Conservation (phyloP, 1,284 basidiomycete species). For the Boletus semigastroideus region DNA sequence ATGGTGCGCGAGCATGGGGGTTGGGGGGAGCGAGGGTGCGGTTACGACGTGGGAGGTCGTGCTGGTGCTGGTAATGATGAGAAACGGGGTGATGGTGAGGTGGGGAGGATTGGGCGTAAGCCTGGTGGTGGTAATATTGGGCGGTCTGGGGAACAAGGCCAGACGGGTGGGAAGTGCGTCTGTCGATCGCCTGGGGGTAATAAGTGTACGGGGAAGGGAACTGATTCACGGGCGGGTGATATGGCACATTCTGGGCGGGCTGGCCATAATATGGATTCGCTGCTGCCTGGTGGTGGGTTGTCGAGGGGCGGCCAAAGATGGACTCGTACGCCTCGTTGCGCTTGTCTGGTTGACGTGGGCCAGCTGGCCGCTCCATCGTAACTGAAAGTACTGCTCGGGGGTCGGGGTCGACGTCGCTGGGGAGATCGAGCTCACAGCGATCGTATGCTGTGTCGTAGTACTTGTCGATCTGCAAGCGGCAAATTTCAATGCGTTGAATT, state of each 20-base stretch:
- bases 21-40: slow-evolving; percentile 41
- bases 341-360: slow-evolving; percentile 72
- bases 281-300: slow-evolving; percentile 50
- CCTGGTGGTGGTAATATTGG: slow-evolving; percentile 34
- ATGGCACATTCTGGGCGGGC: slow-evolving; percentile 13
- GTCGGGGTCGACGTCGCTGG: slow-evolving; percentile 5
- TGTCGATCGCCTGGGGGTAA: slow-evolving; percentile 28
- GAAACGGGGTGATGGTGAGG: slow-evolving; percentile 25
- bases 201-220: slow-evolving; percentile 27
- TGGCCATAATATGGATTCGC: slow-evolving; percentile 25
- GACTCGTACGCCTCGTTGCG: slow-evolving; percentile 76
- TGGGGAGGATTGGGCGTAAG: slow-evolving; percentile 29
- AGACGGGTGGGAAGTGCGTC: slow-evolving; percentile 33
- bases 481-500: slow-evolving; percentile 2
- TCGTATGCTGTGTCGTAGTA: slow-evolving; percentile 6
- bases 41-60: slow-evolving; percentile 29
- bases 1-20: slow-evolving; percentile 46
- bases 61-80: slow-evolving; percentile 24
- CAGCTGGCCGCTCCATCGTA: slow-evolving; percentile 65
- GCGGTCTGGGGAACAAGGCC: slow-evolving; percentile 25
- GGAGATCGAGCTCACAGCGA: not conserved
- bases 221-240: slow-evolving; percentile 24
- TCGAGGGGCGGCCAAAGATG: slow-evolving; percentile 76
- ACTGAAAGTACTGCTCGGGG: not conserved
- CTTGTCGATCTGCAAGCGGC: not conserved